Percentiles rank a stretch among this genome's conserved stretches.
phyloP scores from a whole-genome alignment of 2,329 filamentous ascomycete genomes.

The Raffaelea deltoideospora region DNA sequence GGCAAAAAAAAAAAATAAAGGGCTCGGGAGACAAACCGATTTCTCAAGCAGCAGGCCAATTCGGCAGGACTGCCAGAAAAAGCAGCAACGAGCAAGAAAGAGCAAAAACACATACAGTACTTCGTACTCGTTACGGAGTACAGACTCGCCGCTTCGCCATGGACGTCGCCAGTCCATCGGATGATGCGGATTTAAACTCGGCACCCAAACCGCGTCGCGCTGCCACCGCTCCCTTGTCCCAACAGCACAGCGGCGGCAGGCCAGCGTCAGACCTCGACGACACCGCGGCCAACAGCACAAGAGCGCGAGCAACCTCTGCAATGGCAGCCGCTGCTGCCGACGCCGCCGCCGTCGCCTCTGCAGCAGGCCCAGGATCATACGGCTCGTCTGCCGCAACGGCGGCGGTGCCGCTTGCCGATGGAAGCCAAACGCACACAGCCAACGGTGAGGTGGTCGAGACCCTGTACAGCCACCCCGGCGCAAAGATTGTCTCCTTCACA shows the following conservation, averaged over 20 bases:
- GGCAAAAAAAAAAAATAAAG: too few species aligned
- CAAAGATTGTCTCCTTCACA: slow-evolving; percentile 49
- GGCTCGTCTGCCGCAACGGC: not conserved
- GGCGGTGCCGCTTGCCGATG: not conserved
- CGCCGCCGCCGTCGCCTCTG: slow-evolving; percentile 5
- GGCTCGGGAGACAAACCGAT: too few species aligned
- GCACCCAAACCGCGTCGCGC: slow-evolving; percentile 4
- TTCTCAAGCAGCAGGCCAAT: too few species aligned
- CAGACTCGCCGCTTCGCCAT: too few species aligned
- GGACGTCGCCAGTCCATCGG: slow-evolving; percentile 4
- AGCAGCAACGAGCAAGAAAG: too few species aligned
- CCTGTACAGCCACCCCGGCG: slow-evolving; percentile 57
- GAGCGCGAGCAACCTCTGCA: not conserved
- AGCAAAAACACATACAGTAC: too few species aligned
- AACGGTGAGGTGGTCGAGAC: slow-evolving; percentile 39
- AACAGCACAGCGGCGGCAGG: not conserved
- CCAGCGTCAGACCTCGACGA: not conserved
- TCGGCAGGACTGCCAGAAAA: too few species aligned
- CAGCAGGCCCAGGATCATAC: slow-evolving; percentile 1
- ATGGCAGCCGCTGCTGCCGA: slow-evolving; percentile 5
- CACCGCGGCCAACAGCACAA: not conserved
- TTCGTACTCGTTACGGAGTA: too few species aligned
- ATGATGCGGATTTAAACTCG: slow-evolving; percentile 2
- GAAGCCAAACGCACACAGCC: slow-evolving; percentile 1
- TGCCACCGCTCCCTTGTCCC: slow-evolving; percentile 4